Base-by-base conservation (phyloP, 176 grass and related monocot species). In the Rhipidocladum racemiflorum region DNA sequence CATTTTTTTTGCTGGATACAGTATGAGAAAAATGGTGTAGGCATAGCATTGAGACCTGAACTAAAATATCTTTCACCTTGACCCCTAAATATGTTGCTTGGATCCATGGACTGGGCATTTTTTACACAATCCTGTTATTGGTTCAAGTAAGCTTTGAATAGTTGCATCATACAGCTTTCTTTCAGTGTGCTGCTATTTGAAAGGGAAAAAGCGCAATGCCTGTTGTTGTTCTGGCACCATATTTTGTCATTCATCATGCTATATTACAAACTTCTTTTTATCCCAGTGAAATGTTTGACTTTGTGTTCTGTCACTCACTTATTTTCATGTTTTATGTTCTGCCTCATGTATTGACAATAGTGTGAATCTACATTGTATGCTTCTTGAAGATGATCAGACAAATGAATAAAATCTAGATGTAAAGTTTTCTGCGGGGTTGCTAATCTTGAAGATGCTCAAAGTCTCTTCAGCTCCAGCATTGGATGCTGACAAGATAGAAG, bases 371-470 rank as follows among this genome's bases (percentile, higher is more conserved):
- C 49, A 20, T 53, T 72, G 9, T 64, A 27, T 80, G 16, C 28
- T 65, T 83, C 60, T 74, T 66, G 28, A 79, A 53, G 32, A 61
- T 85, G 78, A 39, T 57, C 57, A 68, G 44, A 70, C n/a, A 28
- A 72, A 56, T 65, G 57, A 64, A 65, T 71, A 40, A 55, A 73
- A 28, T 81, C 56, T 90, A 90, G 78, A 73, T 73, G 59, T 46
- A 32, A 51, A 78, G 30, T 72, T 77, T 65, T 2, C 38, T 40
- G 78, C 6, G 61, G 59, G 50, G 20, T 77, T 82, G 57, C 27
- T 77, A 73, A 82, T 32, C 45, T 76, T 82, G 72, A 90, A 90
- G 72, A 90, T 90, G 88, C 57, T 72, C 28, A 75, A 82, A 82
- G 88, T 77, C 17, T 85, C 77, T 24, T 78, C 59, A 86, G 71